These are phyloP conservation scores for Hyphochytrium catenoides DNA, from an alignment of 352 stramenopile species.

Conservation along the genomic window DNA sequence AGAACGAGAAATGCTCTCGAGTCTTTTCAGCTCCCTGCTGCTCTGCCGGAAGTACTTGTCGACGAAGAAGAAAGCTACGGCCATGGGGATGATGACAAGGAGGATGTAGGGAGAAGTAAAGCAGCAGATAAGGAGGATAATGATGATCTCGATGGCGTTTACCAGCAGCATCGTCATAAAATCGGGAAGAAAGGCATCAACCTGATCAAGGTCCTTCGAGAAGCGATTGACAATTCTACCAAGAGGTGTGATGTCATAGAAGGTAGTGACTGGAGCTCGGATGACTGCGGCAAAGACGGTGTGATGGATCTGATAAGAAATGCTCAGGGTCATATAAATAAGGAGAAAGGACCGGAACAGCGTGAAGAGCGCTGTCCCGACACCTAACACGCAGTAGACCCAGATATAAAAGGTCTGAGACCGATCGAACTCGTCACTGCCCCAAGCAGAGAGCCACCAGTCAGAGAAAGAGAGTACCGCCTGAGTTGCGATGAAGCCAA, in stretches of 20 bases:
- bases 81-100: conserved; percentile 3
- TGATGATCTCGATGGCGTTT: background rate
- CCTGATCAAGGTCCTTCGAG: conserved; percentile 31
- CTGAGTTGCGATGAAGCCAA: conserved; percentile 3
- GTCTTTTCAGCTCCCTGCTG: conserved; percentile 4
- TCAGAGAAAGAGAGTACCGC: conserved; percentile 1
- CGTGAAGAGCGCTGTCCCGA: too few relatives aligned
- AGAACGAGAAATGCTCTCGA: conserved; percentile 5
- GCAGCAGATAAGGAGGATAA: conserved; percentile 1
- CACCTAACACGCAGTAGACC: too few relatives aligned
- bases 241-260: conserved; percentile 29
- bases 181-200: conserved; percentile 34
- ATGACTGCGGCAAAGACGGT: conserved; percentile 3
- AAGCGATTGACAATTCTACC: conserved; percentile 48
- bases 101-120: conserved; percentile 2
- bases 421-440: too few relatives aligned
- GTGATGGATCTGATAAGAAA: conserved; percentile 2
- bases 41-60: conserved; percentile 4
- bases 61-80: conserved; percentile 3
- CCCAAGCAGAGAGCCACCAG: too few relatives aligned
- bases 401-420: too few relatives aligned
- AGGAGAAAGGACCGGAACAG: too few relatives aligned
- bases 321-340: too few relatives aligned
- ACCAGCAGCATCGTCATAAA: conserved; percentile 6
- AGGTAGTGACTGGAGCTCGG: conserved; percentile 8